Base-by-base conservation (phyloP, 352 stramenopile genomes). In the Phytophthora palmivora region DNA sequence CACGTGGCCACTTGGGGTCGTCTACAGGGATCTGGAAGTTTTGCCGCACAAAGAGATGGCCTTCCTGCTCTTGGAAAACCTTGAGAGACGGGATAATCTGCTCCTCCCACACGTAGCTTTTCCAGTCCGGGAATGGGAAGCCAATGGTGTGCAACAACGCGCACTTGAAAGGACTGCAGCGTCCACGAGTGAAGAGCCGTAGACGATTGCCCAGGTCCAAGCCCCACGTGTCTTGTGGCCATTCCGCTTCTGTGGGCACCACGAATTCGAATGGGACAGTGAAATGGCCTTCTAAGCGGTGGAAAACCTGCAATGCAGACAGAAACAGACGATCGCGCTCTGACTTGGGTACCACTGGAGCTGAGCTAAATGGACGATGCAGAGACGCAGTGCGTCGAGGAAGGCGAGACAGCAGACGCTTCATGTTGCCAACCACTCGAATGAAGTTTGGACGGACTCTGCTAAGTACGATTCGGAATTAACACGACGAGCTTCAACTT, bases 31-130 rank as follows among this genome's bases (percentile, higher is more conserved):
- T 84, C 32, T 87, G 77, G 67, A 97, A 98, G 22, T 77, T 68
- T 52, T 97, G 91, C 18, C 90, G 90, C 12, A 98, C 91, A 34
- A 97, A 89, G 24, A 98, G 70, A 67, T 98, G 91, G n/a, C 93
- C 94, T 49, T 97, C 81, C 6, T 92, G 61, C 33, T 92, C 63
- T 45, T 92, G 87, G 65, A 95, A 98, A 2, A 74, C 64, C 14
- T 78, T 26, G 9, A 98, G 78, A 9, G 90, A 89, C 47, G 78
- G 78, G 43, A 92, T 47, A n/a, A 87, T 75, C 53, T 91, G 82
- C 67, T 79, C 48, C 50, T 84, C 71, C 84, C 84, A 92, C 6
- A 91, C 76, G 60, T 92, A 92, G 24, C 51, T 82, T 48, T 70
- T 74, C 84, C 84, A 92, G 67, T 89, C 78, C 4, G 84, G 63